A percentile compares a stretch with the other conserved stretches of the same genome.
These are phyloP conservation scores for Scedosporium apiospermum DNA, from an alignment of 2,329 filamentous ascomycete genomes.

Conservation along the genomic window DNA sequence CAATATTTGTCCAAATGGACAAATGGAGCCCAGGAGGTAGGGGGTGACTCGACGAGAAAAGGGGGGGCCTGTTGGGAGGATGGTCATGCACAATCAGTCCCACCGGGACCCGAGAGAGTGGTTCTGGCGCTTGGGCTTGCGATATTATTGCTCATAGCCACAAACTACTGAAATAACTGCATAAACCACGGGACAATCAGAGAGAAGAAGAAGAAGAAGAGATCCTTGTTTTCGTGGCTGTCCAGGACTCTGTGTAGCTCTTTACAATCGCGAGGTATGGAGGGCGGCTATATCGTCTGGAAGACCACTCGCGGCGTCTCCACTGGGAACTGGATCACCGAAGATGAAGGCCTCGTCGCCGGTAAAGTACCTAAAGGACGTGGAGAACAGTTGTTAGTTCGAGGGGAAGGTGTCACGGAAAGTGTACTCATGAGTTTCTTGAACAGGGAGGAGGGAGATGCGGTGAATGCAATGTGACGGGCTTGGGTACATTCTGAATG, in stretches of 20 bases:
- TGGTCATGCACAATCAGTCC: neutral
- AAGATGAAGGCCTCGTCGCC: neutral
- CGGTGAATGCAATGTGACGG: neutral
- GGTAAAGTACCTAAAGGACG: neutral
- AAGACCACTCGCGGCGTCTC: neutral
- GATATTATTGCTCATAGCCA: slow-evolving; percentile 1
- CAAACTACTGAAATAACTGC: neutral
- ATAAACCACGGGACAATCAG: neutral
- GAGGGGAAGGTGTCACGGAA: neutral
- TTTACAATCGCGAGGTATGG: neutral
- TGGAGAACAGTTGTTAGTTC: neutral
- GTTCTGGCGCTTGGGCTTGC: neutral
- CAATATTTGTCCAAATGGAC: neutral
- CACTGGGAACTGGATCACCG: neutral
- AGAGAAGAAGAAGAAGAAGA: neutral
- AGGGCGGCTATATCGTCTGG: neutral
- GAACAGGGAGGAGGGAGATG: neutral
- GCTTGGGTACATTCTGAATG: neutral
- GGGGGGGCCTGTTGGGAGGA: neutral
- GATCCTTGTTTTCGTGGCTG: neutral
- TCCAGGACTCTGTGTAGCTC: neutral
- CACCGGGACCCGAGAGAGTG: neutral
- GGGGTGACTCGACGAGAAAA: neutral
- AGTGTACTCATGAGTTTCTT: neutral
- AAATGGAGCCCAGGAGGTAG: neutral